Percentiles rank a stretch among this genome's conserved stretches.
Evolutionary conservation across 2,329 filamentous ascomycete species (phyloP).

Genomic region (Aureobasidium vineae): DNA sequence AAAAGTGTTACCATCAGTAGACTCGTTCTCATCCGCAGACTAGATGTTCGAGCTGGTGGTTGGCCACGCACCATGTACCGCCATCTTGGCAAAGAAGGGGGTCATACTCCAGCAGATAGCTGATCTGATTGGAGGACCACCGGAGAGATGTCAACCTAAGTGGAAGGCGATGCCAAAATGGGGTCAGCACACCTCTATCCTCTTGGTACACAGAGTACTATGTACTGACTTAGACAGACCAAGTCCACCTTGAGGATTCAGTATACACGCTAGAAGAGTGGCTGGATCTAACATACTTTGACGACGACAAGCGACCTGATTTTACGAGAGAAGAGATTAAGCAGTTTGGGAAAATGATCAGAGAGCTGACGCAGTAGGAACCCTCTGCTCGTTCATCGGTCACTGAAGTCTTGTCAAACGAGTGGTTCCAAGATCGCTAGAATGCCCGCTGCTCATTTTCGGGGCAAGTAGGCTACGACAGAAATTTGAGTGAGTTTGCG

Average conservation of each 20-base stretch:
- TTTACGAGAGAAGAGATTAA: background rate
- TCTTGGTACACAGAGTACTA: too few species aligned
- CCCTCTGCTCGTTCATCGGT: background rate
- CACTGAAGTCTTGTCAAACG: background rate
- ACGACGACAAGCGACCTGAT: background rate
- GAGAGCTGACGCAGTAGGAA: background rate
- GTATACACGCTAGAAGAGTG: background rate
- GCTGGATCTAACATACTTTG: background rate
- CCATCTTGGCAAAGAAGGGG: slow-evolving; percentile 38
- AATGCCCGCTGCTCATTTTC: background rate
- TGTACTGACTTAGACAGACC: background rate
- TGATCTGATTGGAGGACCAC: slow-evolving; percentile 38
- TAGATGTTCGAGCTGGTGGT: slow-evolving; percentile 42
- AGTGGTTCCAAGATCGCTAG: background rate
- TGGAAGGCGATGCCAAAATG: slow-evolving; percentile 15
- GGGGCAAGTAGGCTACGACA: background rate
- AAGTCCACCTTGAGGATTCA: background rate
- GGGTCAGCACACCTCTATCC: background rate
- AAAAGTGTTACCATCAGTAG: background rate
- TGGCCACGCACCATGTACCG: slow-evolving; percentile 43
- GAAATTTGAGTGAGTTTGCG: background rate
- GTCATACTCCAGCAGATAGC: slow-evolving; percentile 42
- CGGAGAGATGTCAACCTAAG: slow-evolving; percentile 38
- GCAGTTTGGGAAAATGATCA: background rate
- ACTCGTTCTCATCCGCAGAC: background rate